Evolutionary conservation across 2,329 filamentous ascomycete genomes (phyloP).

Genomic region (Botrytis porri): DNA sequence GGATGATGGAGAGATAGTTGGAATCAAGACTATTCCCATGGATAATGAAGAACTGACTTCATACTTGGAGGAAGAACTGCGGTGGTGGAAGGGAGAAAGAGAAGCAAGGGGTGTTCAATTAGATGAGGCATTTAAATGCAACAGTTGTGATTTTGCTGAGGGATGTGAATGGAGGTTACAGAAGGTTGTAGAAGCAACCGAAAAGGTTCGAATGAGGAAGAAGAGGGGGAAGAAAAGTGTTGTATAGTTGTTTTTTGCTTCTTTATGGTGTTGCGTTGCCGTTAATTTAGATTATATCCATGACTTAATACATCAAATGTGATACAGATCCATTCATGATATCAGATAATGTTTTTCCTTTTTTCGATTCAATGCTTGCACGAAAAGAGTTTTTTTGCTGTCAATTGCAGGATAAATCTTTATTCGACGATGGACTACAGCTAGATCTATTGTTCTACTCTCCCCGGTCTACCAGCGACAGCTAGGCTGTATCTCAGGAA

Average conservation of each 20-base stretch:
- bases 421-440: not conserved
- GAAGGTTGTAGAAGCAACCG: conserved; percentile 58
- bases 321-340: not conserved
- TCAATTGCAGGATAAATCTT: not conserved
- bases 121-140: conserved; percentile 86
- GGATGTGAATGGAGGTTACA: conserved; percentile 73
- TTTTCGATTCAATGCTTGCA: not conserved
- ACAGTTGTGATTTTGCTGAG: conserved; percentile 77
- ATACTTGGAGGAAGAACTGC: conserved; percentile 68
- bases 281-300: not conserved
- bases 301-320: not conserved
- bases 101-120: conserved; percentile 71
- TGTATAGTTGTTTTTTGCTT: not conserved
- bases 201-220: conserved; percentile 28
- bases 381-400: not conserved
- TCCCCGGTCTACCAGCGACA: not conserved
- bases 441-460: not conserved
- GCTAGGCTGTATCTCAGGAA: not conserved
- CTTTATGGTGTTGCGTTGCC: not conserved
- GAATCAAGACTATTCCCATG: conserved; percentile 61
- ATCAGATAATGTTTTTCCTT: not conserved
- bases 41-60: conserved; percentile 59
- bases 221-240: conserved; percentile 21
- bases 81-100: conserved; percentile 84
- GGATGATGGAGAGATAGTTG: conserved; percentile 50